Evolutionary conservation across 305 asterid genomes (phyloP).

Genomic region (Fraxinus albicans): DNA sequence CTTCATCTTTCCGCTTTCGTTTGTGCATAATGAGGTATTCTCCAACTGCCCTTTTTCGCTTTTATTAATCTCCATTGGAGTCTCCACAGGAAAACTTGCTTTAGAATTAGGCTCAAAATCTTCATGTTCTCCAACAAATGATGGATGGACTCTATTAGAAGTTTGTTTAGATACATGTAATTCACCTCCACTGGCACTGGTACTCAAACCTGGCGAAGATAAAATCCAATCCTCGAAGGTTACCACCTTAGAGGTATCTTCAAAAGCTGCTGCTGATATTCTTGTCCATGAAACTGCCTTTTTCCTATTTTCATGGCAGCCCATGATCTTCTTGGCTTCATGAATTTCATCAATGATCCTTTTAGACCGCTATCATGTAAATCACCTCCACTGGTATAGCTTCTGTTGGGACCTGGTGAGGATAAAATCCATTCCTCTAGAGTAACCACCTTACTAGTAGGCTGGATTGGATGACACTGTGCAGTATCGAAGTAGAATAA

Average conservation of each 20-base stretch:
- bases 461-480: not conserved
- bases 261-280: constrained; percentile 10
- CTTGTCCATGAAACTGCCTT: constrained; percentile 13
- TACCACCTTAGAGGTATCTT: not conserved
- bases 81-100: not conserved
- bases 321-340: constrained; percentile 33
- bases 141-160: constrained; percentile 36
- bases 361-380: not conserved
- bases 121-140: constrained; percentile 9
- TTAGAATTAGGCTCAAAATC: not conserved
- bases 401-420: constrained; percentile 27
- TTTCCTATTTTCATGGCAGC: constrained; percentile 14
- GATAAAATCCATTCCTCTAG: constrained; percentile 44
- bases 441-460: constrained; percentile 17
- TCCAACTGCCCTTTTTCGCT: constrained; percentile 4
- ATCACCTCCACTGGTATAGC: not conserved
- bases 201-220: constrained; percentile 30
- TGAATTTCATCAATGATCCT: constrained; percentile 22
- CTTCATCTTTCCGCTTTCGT: constrained; percentile 30
- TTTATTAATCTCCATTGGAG: not conserved
- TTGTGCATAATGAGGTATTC: constrained; percentile 14
- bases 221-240: constrained; percentile 46
- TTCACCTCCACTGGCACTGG: not conserved
- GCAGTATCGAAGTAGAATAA: not conserved
- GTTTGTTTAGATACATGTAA: constrained; percentile 12